phyloP scores from a whole-genome alignment of 2,329 filamentous ascomycete genomes.

The Venturia pyrina region DNA sequence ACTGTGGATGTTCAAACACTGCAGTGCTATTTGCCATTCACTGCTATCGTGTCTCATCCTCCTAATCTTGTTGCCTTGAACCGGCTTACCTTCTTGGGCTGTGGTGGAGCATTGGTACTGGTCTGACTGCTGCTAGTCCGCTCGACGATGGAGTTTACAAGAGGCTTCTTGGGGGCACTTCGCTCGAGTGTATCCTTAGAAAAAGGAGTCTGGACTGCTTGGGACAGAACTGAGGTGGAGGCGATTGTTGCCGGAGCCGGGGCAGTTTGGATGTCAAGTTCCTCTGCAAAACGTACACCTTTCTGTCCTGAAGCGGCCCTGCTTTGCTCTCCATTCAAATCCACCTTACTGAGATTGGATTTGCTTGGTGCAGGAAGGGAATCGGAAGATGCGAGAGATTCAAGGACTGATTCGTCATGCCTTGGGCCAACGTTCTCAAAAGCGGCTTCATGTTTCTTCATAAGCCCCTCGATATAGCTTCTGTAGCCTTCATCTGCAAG shows the following conservation, averaged over 20 bases:
- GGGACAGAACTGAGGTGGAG: slow-evolving; percentile 21
- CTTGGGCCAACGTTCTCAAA: slow-evolving; percentile 11
- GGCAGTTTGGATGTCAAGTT: slow-evolving; percentile 57
- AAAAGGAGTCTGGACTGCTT: slow-evolving; percentile 16
- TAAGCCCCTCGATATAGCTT: slow-evolving; percentile 43
- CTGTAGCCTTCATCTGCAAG: slow-evolving; percentile 37
- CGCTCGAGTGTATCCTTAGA: slow-evolving; percentile 21
- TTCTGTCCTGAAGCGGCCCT: slow-evolving; percentile 37
- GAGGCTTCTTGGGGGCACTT: neutral
- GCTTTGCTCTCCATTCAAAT: neutral
- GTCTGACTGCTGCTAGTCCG: slow-evolving; percentile 18
- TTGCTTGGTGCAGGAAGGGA: neutral
- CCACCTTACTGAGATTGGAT: neutral
- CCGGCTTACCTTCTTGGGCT: slow-evolving; percentile 59
- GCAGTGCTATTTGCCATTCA: neutral
- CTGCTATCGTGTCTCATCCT: slow-evolving; percentile 10
- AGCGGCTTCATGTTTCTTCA: slow-evolving; percentile 11
- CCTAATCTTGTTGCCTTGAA: slow-evolving; percentile 61
- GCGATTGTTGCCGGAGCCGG: slow-evolving; percentile 23
- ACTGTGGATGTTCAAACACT: neutral
- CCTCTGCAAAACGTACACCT: slow-evolving; percentile 69
- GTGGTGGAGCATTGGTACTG: slow-evolving; percentile 13
- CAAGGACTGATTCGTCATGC: neutral
- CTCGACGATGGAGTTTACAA: slow-evolving; percentile 31
- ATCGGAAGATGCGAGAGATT: neutral